phyloP scores from a whole-genome alignment of 2,329 filamentous ascomycete species.

The Fusarium verrucosum region DNA sequence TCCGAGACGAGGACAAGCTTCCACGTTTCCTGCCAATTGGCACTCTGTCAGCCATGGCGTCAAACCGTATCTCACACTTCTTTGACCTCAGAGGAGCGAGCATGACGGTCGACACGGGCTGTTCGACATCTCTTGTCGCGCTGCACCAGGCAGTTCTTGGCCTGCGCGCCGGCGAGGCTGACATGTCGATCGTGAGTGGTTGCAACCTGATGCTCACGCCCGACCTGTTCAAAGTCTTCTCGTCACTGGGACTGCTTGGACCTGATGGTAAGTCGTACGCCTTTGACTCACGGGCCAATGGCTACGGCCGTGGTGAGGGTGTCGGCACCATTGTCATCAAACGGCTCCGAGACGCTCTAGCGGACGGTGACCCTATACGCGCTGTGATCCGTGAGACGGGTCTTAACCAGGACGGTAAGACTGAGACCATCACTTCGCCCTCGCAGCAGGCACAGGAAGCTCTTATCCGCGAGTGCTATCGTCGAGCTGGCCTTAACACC shows the following conservation, averaged over 20 bases:
- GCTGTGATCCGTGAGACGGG: slow-evolving; percentile 3
- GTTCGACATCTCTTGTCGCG: slow-evolving; percentile 2
- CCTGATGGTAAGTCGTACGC: background rate
- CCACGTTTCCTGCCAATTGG: background rate
- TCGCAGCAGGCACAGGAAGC: background rate
- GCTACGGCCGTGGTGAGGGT: slow-evolving; percentile 13
- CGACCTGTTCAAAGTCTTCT: background rate
- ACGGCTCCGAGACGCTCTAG: background rate
- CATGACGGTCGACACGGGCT: slow-evolving; percentile 7
- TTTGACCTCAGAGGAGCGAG: background rate
- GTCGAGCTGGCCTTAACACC: background rate
- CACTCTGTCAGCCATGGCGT: slow-evolving; percentile 12
- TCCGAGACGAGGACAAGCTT: background rate
- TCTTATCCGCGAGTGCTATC: background rate
- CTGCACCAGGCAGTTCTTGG: slow-evolving; percentile 1
- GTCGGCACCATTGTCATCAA: slow-evolving; percentile 16
- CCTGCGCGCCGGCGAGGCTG: background rate
- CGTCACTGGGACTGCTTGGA: background rate
- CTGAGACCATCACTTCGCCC: background rate
- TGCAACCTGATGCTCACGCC: background rate
- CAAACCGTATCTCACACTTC: background rate
- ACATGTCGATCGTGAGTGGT: background rate
- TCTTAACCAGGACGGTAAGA: slow-evolving; percentile 6
- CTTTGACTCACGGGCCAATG: slow-evolving; percentile 1
- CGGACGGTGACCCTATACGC: background rate